Evolutionary conservation across 257 asterid species (phyloP).

Genomic region (Osmanthus fragrans): DNA sequence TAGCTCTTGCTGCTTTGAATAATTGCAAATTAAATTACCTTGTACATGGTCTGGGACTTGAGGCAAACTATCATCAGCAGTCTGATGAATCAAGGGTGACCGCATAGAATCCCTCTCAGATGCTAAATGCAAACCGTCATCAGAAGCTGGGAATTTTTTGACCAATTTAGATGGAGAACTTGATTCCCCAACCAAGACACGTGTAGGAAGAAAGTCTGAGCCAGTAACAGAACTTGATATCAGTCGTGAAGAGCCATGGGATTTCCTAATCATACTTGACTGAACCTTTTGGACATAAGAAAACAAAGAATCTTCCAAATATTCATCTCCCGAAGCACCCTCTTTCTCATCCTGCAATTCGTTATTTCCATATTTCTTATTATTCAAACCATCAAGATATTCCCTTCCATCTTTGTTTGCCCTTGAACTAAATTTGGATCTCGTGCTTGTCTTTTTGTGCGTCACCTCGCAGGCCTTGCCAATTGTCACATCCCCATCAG

Average conservation of each 20-base stretch:
- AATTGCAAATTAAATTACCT: conserved; percentile 18
- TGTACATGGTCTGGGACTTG: conserved; percentile 24
- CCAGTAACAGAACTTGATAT: conserved; percentile 34
- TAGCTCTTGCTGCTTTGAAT: conserved; percentile 27
- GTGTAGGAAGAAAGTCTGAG: conserved; percentile 30
- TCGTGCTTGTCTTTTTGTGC: conserved; percentile 42
- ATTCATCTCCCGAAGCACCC: conserved; percentile 38
- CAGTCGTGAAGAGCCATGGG: conserved; percentile 41
- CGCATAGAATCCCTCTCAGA: conserved; percentile 28
- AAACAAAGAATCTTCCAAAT: conserved; percentile 69
- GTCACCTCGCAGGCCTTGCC: conserved; percentile 33
- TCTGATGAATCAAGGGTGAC: conserved; percentile 21
- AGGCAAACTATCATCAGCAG: conserved; percentile 27
- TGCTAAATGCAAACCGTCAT: conserved; percentile 25
- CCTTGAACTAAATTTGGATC: conserved; percentile 37
- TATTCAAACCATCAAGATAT: conserved; percentile 28
- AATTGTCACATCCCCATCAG: conserved; percentile 33
- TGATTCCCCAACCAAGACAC: conserved; percentile 25
- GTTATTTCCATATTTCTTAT: conserved; percentile 26
- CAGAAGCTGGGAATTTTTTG: conserved; percentile 30
- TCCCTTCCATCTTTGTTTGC: conserved; percentile 26
- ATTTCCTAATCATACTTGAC: conserved; percentile 48
- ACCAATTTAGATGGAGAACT: conserved; percentile 28
- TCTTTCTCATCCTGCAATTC: conserved; percentile 34
- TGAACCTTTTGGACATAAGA: conserved; percentile 60